Conservation (phyloP, 2,329 filamentous ascomycete species). For the Exserohilum rostratum region DNA sequence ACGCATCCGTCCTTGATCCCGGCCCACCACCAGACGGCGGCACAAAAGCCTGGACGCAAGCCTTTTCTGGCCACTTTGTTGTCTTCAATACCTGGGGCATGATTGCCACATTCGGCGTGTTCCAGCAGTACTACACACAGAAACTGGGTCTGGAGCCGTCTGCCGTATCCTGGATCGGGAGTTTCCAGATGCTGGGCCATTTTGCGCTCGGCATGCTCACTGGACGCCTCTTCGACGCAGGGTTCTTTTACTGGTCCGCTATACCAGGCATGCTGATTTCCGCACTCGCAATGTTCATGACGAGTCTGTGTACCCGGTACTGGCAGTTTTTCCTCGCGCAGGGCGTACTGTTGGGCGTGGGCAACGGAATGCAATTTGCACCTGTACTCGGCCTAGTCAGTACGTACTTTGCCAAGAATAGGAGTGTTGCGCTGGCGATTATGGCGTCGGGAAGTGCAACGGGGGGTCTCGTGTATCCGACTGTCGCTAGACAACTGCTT, state of each 20-base stretch:
- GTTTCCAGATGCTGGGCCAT: constrained; percentile 58
- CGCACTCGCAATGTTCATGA: constrained; percentile 59
- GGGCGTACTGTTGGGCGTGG: constrained; percentile 43
- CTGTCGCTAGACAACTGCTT: constrained; percentile 60
- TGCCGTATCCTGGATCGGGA: constrained; percentile 60
- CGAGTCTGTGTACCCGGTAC: constrained; percentile 56
- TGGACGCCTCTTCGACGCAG: constrained; percentile 59
- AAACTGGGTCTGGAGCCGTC: constrained; percentile 42
- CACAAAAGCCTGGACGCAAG: constrained; percentile 47
- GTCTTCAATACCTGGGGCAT: constrained; percentile 48
- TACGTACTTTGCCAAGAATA: constrained; percentile 67
- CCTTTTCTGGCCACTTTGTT: constrained; percentile 46
- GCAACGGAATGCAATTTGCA: constrained; percentile 45
- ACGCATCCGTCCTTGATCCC: constrained; percentile 41
- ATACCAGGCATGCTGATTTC: constrained; percentile 53
- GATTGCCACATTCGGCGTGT: constrained; percentile 47
- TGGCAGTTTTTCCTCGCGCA: constrained; percentile 55
- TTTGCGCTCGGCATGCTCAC: constrained; percentile 59
- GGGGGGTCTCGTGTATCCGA: constrained; percentile 69
- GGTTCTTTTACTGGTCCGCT: constrained; percentile 56
- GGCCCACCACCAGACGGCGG: constrained; percentile 49
- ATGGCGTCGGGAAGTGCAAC: constrained; percentile 65
- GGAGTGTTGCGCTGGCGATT: constrained; percentile 65
- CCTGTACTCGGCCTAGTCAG: constrained; percentile 39
- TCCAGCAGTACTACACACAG: constrained; percentile 45